These are phyloP conservation scores for Amyloporia xantha DNA, from an alignment of 768 basidiomycete species.

Conservation along the genomic window DNA sequence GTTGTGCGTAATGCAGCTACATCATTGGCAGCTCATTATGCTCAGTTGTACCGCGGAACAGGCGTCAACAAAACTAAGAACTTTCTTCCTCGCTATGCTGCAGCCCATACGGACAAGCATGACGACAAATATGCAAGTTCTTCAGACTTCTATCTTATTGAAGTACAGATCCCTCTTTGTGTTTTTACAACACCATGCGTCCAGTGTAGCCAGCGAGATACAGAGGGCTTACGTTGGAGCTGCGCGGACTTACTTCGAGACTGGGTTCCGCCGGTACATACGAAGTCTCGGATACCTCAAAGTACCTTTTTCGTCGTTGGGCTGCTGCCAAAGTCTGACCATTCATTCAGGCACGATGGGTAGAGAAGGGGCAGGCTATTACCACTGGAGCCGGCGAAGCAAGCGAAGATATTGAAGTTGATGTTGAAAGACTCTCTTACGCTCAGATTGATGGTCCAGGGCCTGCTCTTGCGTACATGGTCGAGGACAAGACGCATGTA, in stretches of 20 bases:
- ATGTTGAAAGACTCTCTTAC: slow-evolving; percentile 54
- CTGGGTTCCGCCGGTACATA: slow-evolving; percentile 85
- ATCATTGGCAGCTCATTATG: background rate
- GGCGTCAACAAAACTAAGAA: slow-evolving; percentile 86
- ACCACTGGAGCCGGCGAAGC: slow-evolving; percentile 38
- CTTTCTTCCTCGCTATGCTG: slow-evolving; percentile 78
- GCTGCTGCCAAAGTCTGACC: background rate
- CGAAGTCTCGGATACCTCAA: slow-evolving; percentile 76
- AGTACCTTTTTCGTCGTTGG: slow-evolving; percentile 41
- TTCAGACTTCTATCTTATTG: slow-evolving; percentile 81
- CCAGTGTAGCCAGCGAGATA: slow-evolving; percentile 77
- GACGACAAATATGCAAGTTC: slow-evolving; percentile 86
- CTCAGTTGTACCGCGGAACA: slow-evolving; percentile 22
- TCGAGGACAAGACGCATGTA: slow-evolving; percentile 83
- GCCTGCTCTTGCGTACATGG: slow-evolving; percentile 80
- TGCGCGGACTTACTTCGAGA: slow-evolving; percentile 91
- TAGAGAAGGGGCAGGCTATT: slow-evolving; percentile 67
- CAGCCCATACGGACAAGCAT: slow-evolving; percentile 78
- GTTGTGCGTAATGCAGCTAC: slow-evolving; percentile 51
- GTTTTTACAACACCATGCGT: slow-evolving; percentile 81
- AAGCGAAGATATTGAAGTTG: slow-evolving; percentile 30
- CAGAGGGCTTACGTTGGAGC: slow-evolving; percentile 81
- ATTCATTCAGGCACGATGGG: slow-evolving; percentile 47
- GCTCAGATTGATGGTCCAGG: slow-evolving; percentile 75
- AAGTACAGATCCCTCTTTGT: slow-evolving; percentile 78